These are phyloP conservation scores for Metarhizium sp. DNA, from an alignment of 2,329 filamentous ascomycete species.

Conservation along the genomic window DNA sequence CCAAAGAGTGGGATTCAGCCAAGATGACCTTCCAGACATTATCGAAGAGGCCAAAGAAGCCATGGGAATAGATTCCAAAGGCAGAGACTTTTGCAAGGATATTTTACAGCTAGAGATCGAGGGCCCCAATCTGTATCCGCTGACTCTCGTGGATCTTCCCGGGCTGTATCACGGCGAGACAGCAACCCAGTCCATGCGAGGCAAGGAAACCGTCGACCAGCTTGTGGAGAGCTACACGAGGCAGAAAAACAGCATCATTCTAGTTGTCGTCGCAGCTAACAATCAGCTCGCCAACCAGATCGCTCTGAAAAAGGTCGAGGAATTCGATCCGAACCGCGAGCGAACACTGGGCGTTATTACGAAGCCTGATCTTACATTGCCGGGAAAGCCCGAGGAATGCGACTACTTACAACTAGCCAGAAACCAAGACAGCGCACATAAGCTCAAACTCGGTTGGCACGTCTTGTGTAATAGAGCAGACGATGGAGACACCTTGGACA, in stretches of 20 bases:
- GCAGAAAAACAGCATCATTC: constrained; percentile 43
- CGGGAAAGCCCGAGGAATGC: no score
- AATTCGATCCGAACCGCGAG: constrained; percentile 39
- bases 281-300: constrained; percentile 45
- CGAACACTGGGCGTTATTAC: constrained; percentile 43
- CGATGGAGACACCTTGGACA: no score
- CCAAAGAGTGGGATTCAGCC: no score
- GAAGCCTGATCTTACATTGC: constrained; percentile 17
- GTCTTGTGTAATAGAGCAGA: no score
- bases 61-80: no score
- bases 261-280: constrained; percentile 46
- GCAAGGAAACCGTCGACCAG: constrained; percentile 41
- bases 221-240: constrained; percentile 47
- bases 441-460: no score
- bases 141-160: constrained; percentile 54
- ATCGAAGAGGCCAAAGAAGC: no score
- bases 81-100: no score
- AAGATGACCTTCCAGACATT: no score
- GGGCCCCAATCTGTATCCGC: constrained; percentile 38
- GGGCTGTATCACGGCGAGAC: constrained; percentile 47
- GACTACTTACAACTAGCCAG: no score
- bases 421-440: no score
- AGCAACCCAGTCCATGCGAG: constrained; percentile 40
- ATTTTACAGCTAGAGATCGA: no score
- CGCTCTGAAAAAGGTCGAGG: constrained; percentile 39